These are phyloP conservation scores for Heterobasidion occidentale DNA, from an alignment of 1,284 basidiomycete genomes.

Conservation along the genomic window DNA sequence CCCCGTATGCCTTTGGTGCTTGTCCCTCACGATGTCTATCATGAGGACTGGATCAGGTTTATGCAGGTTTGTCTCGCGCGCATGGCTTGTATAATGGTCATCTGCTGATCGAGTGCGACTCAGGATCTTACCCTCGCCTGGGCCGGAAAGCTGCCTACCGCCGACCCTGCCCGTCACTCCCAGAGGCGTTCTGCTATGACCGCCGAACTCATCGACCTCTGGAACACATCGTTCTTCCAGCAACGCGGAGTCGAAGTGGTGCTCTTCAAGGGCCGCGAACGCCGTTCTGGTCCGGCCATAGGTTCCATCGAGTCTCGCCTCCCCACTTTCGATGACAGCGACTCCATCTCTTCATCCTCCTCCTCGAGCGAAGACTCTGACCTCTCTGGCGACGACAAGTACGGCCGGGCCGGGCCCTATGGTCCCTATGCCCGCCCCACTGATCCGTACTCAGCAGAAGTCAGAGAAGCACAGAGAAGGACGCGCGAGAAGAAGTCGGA, in stretches of 20 bases:
- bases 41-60: constrained; percentile 70
- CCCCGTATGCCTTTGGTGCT: constrained; percentile 67
- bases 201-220: constrained; percentile 66
- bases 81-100: neutral
- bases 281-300: constrained; percentile 52
- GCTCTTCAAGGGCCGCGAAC: constrained; percentile 67
- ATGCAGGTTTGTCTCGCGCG: constrained; percentile 44
- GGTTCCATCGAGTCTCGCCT: constrained; percentile 49
- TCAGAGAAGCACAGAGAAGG: constrained; percentile 38
- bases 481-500: constrained; percentile 47
- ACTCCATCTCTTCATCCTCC: constrained; percentile 29
- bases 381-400: constrained; percentile 25
- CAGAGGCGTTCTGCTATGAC: constrained; percentile 49
- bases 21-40: constrained; percentile 67
- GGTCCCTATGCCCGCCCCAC: constrained; percentile 24
- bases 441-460: constrained; percentile 27
- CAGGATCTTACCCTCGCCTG: constrained; percentile 67
- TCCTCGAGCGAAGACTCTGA: constrained; percentile 25
- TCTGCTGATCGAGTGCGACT: constrained; percentile 4
- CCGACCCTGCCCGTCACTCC: constrained; percentile 32
- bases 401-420: constrained; percentile 26
- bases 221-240: constrained; percentile 70
- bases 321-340: constrained; percentile 36
- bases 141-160: constrained; percentile 62
- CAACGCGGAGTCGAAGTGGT: constrained; percentile 64